Base-by-base conservation (phyloP, 192 early-diverging fungal species). In the Irineochytrium annulatum region DNA sequence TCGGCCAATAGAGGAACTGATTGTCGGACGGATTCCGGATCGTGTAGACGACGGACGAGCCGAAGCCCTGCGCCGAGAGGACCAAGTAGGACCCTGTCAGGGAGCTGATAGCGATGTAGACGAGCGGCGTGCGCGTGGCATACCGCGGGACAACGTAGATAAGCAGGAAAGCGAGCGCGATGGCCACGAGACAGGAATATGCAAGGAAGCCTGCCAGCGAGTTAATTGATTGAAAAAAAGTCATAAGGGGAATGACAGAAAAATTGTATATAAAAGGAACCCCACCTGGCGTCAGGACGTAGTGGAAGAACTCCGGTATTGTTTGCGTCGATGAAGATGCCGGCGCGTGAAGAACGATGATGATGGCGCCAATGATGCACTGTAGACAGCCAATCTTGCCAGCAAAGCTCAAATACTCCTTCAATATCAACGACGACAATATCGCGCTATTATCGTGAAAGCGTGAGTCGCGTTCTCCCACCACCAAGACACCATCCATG, bases 311-410 rank as follows among this genome's bases (percentile, higher is more conserved):
- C 30, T 76, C 65, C n/a, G 66, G 66, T 35, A 78, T 71, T 20
- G 80, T 82, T 11, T 65, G 27, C 1, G 75, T 78, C 29, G 65
- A 27, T 19, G 41, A 72, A 16, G 26, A 68, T 67, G 43, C 66
- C 32, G 85, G 84, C 19, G 67, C 57, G 39, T 77, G 57, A 19
- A 78, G 48, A 13, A 78, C 77, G 34, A 78, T 86, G 49, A 87
- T 71, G 17, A 80, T 70, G 8, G 86, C 71, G 3, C 86, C 86
- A 4, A 87, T 68, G 14, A 87, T 62, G 60, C 84, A 86, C 19
- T 76, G 72, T 3, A 72, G 65, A 43, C 84, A 86, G 8, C 85
- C 85, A 62, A 85, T 70, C 44, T 78, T 83, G 13, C 77, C 85
- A 19, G 72, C 46, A 24, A 82, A 67, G 41, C 63, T 77, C 17